Conservation (phyloP, 371 early-diverging fungal genomes). For the Blastocladiella emersonii region DNA sequence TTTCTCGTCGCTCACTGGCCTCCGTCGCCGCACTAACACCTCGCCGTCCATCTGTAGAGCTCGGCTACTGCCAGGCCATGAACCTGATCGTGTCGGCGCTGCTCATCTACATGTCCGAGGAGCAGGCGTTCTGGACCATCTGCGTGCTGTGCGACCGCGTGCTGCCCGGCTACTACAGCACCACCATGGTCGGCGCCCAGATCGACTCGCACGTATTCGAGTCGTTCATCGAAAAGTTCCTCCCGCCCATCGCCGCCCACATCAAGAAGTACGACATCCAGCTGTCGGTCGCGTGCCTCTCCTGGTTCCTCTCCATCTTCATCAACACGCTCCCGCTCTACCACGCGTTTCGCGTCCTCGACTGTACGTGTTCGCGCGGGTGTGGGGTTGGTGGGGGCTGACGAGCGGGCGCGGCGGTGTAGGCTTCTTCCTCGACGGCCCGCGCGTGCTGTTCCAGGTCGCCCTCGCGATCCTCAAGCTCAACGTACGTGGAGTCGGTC, state of each 20-base stretch:
- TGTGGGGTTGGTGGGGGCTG: not conserved
- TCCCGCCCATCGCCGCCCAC: slow-evolving; percentile 56
- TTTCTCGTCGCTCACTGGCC: too few species aligned
- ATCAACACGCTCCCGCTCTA: slow-evolving; percentile 84
- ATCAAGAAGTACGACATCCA: slow-evolving; percentile 77
- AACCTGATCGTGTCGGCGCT: slow-evolving; percentile 90
- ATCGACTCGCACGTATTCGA: slow-evolving; percentile 92
- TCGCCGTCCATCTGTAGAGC: slow-evolving; percentile 27
- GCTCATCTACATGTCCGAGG: slow-evolving; percentile 84
- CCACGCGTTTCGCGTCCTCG: slow-evolving; percentile 76
- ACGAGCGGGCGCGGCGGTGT: not conserved
- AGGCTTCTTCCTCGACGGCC: slow-evolving; percentile 76
- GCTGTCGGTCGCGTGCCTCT: slow-evolving; percentile 83
- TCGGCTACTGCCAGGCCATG: slow-evolving; percentile 98
- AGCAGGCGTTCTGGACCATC: slow-evolving; percentile 91
- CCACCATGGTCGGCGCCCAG: slow-evolving; percentile 92
- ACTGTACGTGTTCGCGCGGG: slow-evolving; percentile 39
- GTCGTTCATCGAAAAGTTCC: slow-evolving; percentile 56
- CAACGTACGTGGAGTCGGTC: slow-evolving; percentile 30
- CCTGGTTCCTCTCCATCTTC: slow-evolving; percentile 91
- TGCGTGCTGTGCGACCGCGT: slow-evolving; percentile 74
- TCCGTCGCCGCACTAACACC: too few species aligned
- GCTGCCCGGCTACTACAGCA: slow-evolving; percentile 89
- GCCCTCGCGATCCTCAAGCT: slow-evolving; percentile 80
- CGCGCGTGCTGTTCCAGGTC: slow-evolving; percentile 82